A percentile compares a stretch with the other conserved stretches of the same genome.
These are phyloP conservation scores for Ensete glaucum DNA, from an alignment of 176 grass and related monocot species.

Conservation along the genomic window DNA sequence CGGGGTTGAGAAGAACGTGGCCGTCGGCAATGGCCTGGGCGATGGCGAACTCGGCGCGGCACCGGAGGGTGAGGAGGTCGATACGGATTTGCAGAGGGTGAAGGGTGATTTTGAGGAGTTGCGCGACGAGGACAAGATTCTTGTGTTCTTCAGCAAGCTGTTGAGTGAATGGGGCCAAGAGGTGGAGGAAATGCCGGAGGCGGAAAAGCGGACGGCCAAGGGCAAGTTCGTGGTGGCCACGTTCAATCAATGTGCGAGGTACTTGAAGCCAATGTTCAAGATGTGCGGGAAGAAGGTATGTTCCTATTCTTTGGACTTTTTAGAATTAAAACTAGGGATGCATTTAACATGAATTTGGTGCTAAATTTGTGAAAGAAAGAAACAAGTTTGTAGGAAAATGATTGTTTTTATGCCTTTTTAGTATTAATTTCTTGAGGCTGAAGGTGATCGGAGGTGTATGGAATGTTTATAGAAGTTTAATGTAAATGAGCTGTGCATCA, in stretches of 20 bases:
- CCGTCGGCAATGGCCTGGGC: constrained; percentile 18
- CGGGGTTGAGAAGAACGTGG: constrained; percentile 22
- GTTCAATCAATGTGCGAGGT: constrained; percentile 79
- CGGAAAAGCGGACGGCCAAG: constrained; percentile 69
- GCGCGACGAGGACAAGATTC: constrained; percentile 75
- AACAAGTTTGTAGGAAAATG: not conserved
- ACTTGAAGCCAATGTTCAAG: constrained; percentile 77
- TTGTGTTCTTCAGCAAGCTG: constrained; percentile 78
- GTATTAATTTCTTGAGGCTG: too few relatives aligned
- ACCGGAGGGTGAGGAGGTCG: constrained; percentile 33
- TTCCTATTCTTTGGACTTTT: not conserved
- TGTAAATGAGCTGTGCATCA: too few relatives aligned
- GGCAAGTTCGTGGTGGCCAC: constrained; percentile 86
- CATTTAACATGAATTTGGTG: not conserved
- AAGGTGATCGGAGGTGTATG: too few relatives aligned
- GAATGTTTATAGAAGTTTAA: too few relatives aligned
- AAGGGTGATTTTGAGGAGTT: constrained; percentile 69
- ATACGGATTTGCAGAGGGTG: constrained; percentile 59
- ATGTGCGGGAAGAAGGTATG: constrained; percentile 91
- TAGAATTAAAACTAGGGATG: not conserved
- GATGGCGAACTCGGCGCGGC: constrained; percentile 28
- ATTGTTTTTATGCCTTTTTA: too few relatives aligned
- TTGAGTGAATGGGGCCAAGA: constrained; percentile 93
- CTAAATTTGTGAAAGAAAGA: not conserved
- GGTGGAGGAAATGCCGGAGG: constrained; percentile 61